These are phyloP conservation scores for Cladosporium sp. DNA, from an alignment of 2,329 filamentous ascomycete species.

Conservation along the genomic window DNA sequence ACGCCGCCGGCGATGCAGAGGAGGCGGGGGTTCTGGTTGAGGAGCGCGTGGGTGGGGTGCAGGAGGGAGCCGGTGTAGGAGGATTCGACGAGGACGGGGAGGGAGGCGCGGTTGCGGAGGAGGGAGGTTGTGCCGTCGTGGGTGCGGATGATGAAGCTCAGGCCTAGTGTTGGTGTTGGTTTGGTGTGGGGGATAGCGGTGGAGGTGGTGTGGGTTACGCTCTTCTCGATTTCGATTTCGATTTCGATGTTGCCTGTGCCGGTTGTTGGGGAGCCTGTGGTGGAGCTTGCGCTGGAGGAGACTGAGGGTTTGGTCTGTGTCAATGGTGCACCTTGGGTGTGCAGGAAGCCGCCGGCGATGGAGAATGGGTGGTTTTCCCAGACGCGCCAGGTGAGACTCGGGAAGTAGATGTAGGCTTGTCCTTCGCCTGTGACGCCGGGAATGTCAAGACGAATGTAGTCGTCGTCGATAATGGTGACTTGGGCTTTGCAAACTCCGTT, in stretches of 20 bases:
- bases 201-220: neutral
- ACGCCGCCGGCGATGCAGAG: conserved; percentile 46
- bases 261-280: neutral
- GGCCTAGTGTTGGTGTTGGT: conserved; percentile 17
- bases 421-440: conserved; percentile 35
- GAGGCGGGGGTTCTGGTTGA: conserved; percentile 25
- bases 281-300: conserved; percentile 6
- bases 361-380: conserved; percentile 57
- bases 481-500: conserved; percentile 35
- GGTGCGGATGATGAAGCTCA: conserved; percentile 37
- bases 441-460: conserved; percentile 40
- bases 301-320: neutral
- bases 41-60: conserved; percentile 18
- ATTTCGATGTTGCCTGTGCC: neutral
- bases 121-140: conserved; percentile 33
- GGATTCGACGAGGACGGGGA: conserved; percentile 37
- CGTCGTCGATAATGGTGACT: conserved; percentile 32
- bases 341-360: conserved; percentile 28
- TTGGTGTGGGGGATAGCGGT: neutral
- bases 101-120: conserved; percentile 23
- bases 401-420: conserved; percentile 49
- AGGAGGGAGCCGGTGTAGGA: conserved; percentile 31
- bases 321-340: conserved; percentile 14
- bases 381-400: conserved; percentile 34
- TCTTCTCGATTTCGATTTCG: conserved; percentile 7